Evolutionary conservation across 441 rosid species (phyloP).

Genomic region (Aquilaria agallochum): DNA sequence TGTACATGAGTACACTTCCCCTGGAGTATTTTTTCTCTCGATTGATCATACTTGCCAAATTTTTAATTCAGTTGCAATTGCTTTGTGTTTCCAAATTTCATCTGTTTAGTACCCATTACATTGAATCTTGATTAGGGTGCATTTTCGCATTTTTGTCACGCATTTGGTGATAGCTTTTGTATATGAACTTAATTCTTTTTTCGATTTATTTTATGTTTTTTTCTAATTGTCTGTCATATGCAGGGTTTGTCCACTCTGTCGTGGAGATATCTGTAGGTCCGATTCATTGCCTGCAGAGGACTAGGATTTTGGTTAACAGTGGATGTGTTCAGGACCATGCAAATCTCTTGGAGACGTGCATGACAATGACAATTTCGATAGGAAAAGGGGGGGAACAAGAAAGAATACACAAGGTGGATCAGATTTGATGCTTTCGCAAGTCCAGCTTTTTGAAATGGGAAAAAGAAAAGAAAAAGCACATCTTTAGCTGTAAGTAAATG

Average conservation of each 20-base stretch:
- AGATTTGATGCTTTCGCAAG: conserved; percentile 9
- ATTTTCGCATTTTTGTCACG: too few species aligned
- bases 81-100: too few species aligned
- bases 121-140: too few species aligned
- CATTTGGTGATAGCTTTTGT: too few species aligned
- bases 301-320: conserved; percentile 19
- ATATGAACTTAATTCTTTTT: too few species aligned
- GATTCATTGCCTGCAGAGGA: conserved; percentile 36
- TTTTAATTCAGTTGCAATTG: too few species aligned
- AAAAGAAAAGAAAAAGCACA: background rate
- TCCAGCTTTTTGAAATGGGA: conserved; percentile 5
- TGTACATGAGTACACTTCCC: too few species aligned
- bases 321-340: conserved; percentile 9
- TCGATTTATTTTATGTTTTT: background rate
- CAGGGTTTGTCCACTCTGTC: conserved; percentile 98
- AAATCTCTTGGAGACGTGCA: background rate
- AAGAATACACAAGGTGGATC: background rate
- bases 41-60: too few species aligned
- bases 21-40: too few species aligned
- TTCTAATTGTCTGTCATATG: conserved; percentile 20
- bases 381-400: background rate
- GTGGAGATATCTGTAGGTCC: conserved; percentile 80
- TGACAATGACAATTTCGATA: background rate
- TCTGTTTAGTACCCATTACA: too few species aligned
- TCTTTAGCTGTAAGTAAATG: conserved; percentile 13